Conservation (phyloP, 345 rosid genomes). For the Ricinus communis region DNA sequence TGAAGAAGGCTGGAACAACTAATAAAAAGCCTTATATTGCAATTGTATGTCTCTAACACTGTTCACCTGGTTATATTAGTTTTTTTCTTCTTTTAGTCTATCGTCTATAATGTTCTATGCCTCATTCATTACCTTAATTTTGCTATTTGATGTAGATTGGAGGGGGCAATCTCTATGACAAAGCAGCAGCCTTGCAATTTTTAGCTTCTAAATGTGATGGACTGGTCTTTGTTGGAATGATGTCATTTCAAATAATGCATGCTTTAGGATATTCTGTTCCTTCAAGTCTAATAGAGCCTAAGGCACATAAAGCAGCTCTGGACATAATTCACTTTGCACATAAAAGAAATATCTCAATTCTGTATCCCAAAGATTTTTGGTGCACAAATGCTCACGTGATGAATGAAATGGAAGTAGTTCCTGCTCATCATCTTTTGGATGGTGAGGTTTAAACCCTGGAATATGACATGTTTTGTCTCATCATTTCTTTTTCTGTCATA, state of each 20-base stretch:
- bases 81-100: background rate
- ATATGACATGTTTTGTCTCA: background rate
- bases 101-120: slow-evolving; percentile 6
- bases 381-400: slow-evolving; percentile 36
- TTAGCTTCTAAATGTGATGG: slow-evolving; percentile 66
- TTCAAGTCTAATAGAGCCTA: slow-evolving; percentile 43
- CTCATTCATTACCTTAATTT: slow-evolving; percentile 18
- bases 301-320: slow-evolving; percentile 43
- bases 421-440: slow-evolving; percentile 39
- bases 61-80: background rate
- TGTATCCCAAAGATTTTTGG: slow-evolving; percentile 61
- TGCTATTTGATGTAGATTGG: slow-evolving; percentile 51
- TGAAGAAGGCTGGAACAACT: slow-evolving; percentile 38
- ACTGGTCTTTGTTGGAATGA: slow-evolving; percentile 56
- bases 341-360: slow-evolving; percentile 36
- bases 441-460: slow-evolving; percentile 39
- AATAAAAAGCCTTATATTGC: slow-evolving; percentile 53
- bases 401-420: slow-evolving; percentile 39
- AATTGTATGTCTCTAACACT: slow-evolving; percentile 44
- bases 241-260: slow-evolving; percentile 62
- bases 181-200: slow-evolving; percentile 55
- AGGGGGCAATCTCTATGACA: slow-evolving; percentile 52
- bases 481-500: background rate
- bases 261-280: slow-evolving; percentile 50
- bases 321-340: slow-evolving; percentile 46